Conservation (phyloP, 2,329 filamentous ascomycete genomes). For the Aschersonia sp. region DNA sequence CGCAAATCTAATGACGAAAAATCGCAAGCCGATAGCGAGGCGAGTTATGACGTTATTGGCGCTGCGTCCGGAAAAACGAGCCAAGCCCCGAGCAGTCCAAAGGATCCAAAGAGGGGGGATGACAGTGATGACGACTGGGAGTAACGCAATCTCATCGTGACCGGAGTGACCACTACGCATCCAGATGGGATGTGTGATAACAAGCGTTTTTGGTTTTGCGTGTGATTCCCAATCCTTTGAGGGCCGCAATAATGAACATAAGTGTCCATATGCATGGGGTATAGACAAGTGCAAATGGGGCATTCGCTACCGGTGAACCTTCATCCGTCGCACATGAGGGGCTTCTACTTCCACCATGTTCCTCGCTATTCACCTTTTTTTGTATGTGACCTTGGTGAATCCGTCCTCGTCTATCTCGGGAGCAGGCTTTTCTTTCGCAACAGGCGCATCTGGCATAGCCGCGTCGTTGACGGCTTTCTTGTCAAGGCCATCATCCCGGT, state of each 20-base stretch:
- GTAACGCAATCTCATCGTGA: conserved; percentile 1
- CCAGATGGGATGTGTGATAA: neutral
- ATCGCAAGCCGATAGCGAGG: conserved; percentile 83
- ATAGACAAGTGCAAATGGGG: conserved; percentile 8
- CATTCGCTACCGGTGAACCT: neutral
- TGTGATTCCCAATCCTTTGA: conserved; percentile 4
- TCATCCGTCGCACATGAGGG: neutral
- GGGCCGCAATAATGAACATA: conserved; percentile 1
- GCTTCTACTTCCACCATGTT: neutral
- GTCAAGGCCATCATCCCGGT: conserved; percentile 43
- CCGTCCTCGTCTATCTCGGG: conserved; percentile 71
- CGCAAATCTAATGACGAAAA: conserved; percentile 77
- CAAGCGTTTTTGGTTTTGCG: conserved; percentile 17
- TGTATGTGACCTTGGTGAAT: conserved; percentile 60
- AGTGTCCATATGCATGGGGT: conserved; percentile 10
- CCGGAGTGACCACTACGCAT: too few species aligned
- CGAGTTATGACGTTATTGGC: conserved; percentile 87
- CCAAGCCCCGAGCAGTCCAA: conserved; percentile 56
- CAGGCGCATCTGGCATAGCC: conserved; percentile 56
- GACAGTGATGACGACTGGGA: conserved; percentile 16
- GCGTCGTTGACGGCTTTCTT: conserved; percentile 34
- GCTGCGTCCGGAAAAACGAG: conserved; percentile 63
- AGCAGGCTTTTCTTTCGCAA: conserved; percentile 45
- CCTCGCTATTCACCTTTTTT: conserved; percentile 37
- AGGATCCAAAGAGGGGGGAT: conserved; percentile 37